Conservation (phyloP, 2,329 filamentous ascomycete species). For the Drechmeria coniospora region DNA sequence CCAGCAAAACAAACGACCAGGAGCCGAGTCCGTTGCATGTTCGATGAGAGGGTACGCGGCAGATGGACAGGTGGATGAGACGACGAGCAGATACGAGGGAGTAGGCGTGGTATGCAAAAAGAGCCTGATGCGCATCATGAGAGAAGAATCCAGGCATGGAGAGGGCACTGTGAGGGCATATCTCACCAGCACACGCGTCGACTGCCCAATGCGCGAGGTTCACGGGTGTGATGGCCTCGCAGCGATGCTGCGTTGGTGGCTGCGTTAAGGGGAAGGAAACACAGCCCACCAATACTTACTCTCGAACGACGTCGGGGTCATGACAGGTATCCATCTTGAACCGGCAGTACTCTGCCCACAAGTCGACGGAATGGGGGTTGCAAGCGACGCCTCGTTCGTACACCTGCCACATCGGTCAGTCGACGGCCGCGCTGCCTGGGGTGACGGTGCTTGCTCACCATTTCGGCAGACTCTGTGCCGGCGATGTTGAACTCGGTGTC, state of each 20-base stretch:
- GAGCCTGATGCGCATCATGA: slow-evolving; percentile 51
- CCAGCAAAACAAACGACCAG: slow-evolving; percentile 36
- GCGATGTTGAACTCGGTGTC: slow-evolving; percentile 95
- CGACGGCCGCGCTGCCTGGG: not conserved
- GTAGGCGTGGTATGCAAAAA: slow-evolving; percentile 31
- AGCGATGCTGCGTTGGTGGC: slow-evolving; percentile 29
- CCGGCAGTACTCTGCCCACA: slow-evolving; percentile 93
- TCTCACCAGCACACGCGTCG: slow-evolving; percentile 49
- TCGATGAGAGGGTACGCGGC: slow-evolving; percentile 14
- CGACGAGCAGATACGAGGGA: slow-evolving; percentile 24
- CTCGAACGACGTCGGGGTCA: slow-evolving; percentile 88
- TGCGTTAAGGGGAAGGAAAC: slow-evolving; percentile 52
- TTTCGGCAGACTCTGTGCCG: slow-evolving; percentile 90
- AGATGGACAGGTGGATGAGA: slow-evolving; percentile 14
- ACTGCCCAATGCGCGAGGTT: slow-evolving; percentile 20
- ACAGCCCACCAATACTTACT: slow-evolving; percentile 71
- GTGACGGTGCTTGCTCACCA: slow-evolving; percentile 42
- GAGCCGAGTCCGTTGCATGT: slow-evolving; percentile 23
- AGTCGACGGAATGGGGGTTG: slow-evolving; percentile 83
- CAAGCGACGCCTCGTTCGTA: slow-evolving; percentile 92
- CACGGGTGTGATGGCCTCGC: slow-evolving; percentile 19
- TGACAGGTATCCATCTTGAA: slow-evolving; percentile 98
- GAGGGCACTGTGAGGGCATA: slow-evolving; percentile 40
- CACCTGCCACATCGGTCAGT: slow-evolving; percentile 37
- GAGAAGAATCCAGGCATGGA: slow-evolving; percentile 42